Base-by-base conservation (phyloP, 306 rosid species). In the Betula pendula region DNA sequence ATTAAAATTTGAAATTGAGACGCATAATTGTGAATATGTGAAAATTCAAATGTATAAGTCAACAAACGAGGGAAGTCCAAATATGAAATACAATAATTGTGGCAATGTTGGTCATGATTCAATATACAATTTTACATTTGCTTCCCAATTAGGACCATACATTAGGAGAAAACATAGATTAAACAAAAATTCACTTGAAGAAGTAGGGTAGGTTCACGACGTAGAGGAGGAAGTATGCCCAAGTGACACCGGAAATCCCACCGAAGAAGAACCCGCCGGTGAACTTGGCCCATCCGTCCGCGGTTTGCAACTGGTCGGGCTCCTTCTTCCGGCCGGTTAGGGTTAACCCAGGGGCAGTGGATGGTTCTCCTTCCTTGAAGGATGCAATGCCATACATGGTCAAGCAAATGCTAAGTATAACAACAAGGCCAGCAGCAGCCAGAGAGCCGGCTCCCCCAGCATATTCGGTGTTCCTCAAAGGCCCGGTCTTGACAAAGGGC, bases 241-340 rank as follows among this genome's bases (percentile, higher is more conserved):
- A 96, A 77, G 68, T 78, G 22, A 96, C 98, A 33, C 99, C 99
- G 0, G 99, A 92, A 75, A 92, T 88, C 19, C 99, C 99, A 0
- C 99, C 99, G 10, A 96, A 96, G 86, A 96, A 96, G 88, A 96
- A 96, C 1, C 99, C 99, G 2, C 99, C 97, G 8, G 91, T 83
- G 89, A 95, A 95, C 83, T 91, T 92, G 73, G 97, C 91, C 97
- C 99, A 95, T 9, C 99, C 99, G 0, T 95, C 97, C 0, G 99
- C 93, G 0, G 99, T 95, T 59, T 92, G 99, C 33, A 95, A 84
- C 89, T 81, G 97, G 77, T 95, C 99, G 2, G 97, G 99, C 81
- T 81, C 81, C 90, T 95, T 95, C 86, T 88, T 87, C 65, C 98
- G 77, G 35, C 99, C 98, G 0, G 99, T 95, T 38, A 95, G 76